Evolutionary conservation across 2,329 filamentous ascomycete species (phyloP).

Genomic region (Penicillium sp.): DNA sequence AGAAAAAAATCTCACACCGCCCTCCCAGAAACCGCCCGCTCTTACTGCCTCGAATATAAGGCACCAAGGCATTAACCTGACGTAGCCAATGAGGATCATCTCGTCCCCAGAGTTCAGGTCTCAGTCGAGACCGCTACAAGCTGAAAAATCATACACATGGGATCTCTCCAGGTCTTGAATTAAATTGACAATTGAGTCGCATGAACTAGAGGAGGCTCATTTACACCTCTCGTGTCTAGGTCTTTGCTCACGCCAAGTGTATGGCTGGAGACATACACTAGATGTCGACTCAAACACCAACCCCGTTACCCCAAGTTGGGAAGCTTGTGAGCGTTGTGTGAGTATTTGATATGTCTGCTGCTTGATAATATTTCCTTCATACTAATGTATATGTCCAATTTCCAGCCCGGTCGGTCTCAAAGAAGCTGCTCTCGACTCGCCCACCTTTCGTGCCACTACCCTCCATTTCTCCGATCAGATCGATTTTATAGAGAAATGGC

Average conservation of each 20-base stretch:
- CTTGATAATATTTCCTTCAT: neutral
- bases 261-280: constrained; percentile 39
- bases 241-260: constrained; percentile 26
- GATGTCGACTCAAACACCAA: constrained; percentile 42
- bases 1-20: constrained; percentile 34
- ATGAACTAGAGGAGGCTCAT: neutral
- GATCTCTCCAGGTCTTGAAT: constrained; percentile 10
- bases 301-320: constrained; percentile 41
- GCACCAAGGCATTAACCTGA: constrained; percentile 24
- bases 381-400: constrained; percentile 14
- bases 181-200: constrained; percentile 9
- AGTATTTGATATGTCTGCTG: constrained; percentile 14
- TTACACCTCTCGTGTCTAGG: neutral
- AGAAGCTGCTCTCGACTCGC: constrained; percentile 94
- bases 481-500: constrained; percentile 88
- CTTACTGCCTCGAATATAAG: constrained; percentile 6
- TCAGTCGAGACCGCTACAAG: constrained; percentile 14
- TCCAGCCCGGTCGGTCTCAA: constrained; percentile 76
- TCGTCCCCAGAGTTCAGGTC: constrained; percentile 12
- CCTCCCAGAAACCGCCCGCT: constrained; percentile 3
- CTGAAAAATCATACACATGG: constrained; percentile 14
- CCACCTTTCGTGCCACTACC: constrained; percentile 85
- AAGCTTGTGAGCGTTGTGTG: constrained; percentile 49
- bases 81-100: constrained; percentile 39
- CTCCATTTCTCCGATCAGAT: constrained; percentile 88